Evolutionary conservation across 2,329 filamentous ascomycete species (phyloP).

Genomic region (Hyphodiscus sp.): DNA sequence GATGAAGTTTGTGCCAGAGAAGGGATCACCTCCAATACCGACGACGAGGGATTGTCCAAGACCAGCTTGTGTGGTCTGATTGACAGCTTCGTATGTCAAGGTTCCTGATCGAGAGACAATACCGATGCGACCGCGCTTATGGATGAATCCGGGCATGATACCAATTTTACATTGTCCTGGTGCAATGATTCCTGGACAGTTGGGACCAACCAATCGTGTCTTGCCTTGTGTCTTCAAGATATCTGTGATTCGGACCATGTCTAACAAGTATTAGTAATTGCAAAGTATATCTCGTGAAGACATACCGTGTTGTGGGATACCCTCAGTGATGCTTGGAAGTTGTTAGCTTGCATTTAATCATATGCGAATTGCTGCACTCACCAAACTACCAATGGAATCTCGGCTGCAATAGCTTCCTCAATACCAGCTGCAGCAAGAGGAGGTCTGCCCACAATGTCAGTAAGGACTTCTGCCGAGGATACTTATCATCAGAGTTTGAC

Average conservation of each 20-base stretch:
- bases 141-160: slow-evolving; percentile 99
- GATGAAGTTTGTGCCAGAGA: slow-evolving; percentile 99
- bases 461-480: not conserved
- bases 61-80: slow-evolving; percentile 96
- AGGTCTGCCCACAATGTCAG: slow-evolving; percentile 51
- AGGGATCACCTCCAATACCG: slow-evolving; percentile 96
- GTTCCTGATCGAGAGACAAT: slow-evolving; percentile 98
- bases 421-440: slow-evolving; percentile 90
- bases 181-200: slow-evolving; percentile 96
- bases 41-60: slow-evolving; percentile 97
- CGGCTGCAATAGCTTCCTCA: slow-evolving; percentile 89
- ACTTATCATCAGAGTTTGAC: slow-evolving; percentile 3
- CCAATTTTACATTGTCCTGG: slow-evolving; percentile 98
- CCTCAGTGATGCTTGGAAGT: slow-evolving; percentile 70
- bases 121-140: slow-evolving; percentile 97
- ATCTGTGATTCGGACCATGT: slow-evolving; percentile 98
- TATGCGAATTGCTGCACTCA: slow-evolving; percentile 30
- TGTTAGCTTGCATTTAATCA: slow-evolving; percentile 17
- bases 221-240: slow-evolving; percentile 97
- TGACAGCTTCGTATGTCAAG: slow-evolving; percentile 98
- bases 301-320: slow-evolving; percentile 92
- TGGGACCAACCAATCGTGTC: slow-evolving; percentile 92
- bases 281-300: slow-evolving; percentile 15
- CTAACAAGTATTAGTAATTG: slow-evolving; percentile 37
- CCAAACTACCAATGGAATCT: slow-evolving; percentile 92